These are phyloP conservation scores for Odonthalia washingtoniensis DNA, from an alignment of 31 red algal species.

Conservation along the genomic window DNA sequence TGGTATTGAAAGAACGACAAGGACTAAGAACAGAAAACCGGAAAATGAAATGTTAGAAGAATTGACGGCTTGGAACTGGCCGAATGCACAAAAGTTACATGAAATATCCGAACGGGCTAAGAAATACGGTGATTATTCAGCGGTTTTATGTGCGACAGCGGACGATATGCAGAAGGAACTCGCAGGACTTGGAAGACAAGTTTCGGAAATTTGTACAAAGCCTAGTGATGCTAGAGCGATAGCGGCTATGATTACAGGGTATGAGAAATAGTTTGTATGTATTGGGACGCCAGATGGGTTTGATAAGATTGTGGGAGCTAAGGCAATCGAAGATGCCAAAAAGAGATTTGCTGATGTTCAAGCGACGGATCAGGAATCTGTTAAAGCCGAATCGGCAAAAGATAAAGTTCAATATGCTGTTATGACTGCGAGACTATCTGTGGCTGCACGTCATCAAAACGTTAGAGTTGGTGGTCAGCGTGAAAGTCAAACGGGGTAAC, in stretches of 20 bases:
- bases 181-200: slow-evolving; percentile 10
- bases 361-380: slow-evolving; percentile 74
- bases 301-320: slow-evolving; percentile 22
- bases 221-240: slow-evolving; percentile 64
- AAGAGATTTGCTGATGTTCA: slow-evolving; percentile 61
- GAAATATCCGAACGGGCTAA: slow-evolving; percentile 75
- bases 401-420: slow-evolving; percentile 76
- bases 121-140: slow-evolving; percentile 51
- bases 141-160: slow-evolving; percentile 45
- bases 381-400: slow-evolving; percentile 75
- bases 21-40: background rate
- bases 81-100: slow-evolving; percentile 64
- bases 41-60: background rate
- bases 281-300: slow-evolving; percentile 41
- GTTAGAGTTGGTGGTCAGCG: background rate
- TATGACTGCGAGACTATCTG: slow-evolving; percentile 61
- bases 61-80: slow-evolving; percentile 61
- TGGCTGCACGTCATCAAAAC: slow-evolving; percentile 44
- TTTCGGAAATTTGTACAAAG: slow-evolving; percentile 32
- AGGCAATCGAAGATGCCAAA: slow-evolving; percentile 41
- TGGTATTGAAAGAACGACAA: too few relatives aligned
- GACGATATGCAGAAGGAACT: slow-evolving; percentile 48
- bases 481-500: too few relatives aligned
- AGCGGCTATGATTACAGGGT: too few relatives aligned
- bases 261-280: slow-evolving; percentile 62